phyloP scores from a whole-genome alignment of 805 yeast genomes.

The Scheffersomyces stipitis region DNA sequence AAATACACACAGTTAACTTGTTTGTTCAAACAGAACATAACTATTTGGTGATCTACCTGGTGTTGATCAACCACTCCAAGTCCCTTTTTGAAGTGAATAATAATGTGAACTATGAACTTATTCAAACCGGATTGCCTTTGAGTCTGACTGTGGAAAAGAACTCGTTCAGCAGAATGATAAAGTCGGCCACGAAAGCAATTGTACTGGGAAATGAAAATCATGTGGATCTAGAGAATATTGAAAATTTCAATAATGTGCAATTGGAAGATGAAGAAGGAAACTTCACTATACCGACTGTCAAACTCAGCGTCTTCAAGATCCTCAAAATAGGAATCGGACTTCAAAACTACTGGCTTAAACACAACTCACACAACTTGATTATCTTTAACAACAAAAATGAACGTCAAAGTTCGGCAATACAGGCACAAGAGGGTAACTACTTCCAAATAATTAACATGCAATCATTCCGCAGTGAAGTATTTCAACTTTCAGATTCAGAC shows the following conservation, averaged over 20 bases:
- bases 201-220: slow-evolving; percentile 23
- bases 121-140: slow-evolving; percentile 37
- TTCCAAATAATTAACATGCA: slow-evolving; percentile 37
- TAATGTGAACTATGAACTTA: slow-evolving; percentile 22
- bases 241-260: slow-evolving; percentile 27
- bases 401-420: slow-evolving; percentile 1
- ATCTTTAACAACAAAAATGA: slow-evolving; percentile 25
- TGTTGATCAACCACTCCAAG: slow-evolving; percentile 26
- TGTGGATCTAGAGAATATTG: slow-evolving; percentile 34
- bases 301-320: slow-evolving; percentile 28
- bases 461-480: slow-evolving; percentile 27
- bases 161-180: slow-evolving; percentile 28
- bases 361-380: slow-evolving; percentile 38
- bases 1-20: slow-evolving; percentile 27
- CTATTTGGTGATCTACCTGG: slow-evolving; percentile 44
- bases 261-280: slow-evolving; percentile 33
- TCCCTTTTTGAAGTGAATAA: slow-evolving; percentile 35
- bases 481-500: slow-evolving; percentile 22
- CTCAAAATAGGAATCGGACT: slow-evolving; percentile 35
- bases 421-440: slow-evolving; percentile 6
- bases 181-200: slow-evolving; percentile 32
- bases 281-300: slow-evolving; percentile 25
- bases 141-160: slow-evolving; percentile 22
- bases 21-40: slow-evolving; percentile 41
- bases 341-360: slow-evolving; percentile 34